Evolutionary conservation across 2,329 filamentous ascomycete species (phyloP), one percentile per base, ranked within the genome.

Genomic region (Verticillium alfalfae): DNA sequence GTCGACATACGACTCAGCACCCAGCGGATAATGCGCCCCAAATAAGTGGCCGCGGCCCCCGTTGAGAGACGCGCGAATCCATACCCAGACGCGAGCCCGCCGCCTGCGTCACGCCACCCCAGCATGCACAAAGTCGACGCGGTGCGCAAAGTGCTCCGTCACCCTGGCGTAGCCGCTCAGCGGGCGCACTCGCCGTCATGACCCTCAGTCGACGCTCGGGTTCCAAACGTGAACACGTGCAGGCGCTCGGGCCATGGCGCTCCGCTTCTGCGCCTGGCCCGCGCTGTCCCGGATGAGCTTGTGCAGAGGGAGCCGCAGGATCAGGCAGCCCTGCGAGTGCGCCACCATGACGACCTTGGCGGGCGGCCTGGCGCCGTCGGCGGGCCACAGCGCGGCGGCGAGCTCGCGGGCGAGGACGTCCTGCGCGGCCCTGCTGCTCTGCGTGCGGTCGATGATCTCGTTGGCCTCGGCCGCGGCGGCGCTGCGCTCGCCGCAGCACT

Each of bases 61-160:
- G 8, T 38, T 22, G n/a, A n/a, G n/a, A n/a, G n/a, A n/a, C n/a
- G n/a, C n/a, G n/a, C n/a, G n/a, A n/a, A n/a, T n/a, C n/a, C n/a
- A n/a, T 58, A 58, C 56, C 56, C 56, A 9, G 56, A 41, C 9
- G 13, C 56, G 0, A 37, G 10, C 15, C 56, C 26, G 10, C 37
- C 15, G 16, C 6, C 39, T 63, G 56, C 57, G 31, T 39, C 10
- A 55, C 49, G 26, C 61, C 61, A 60, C 5, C 62, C 62, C 31
- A 63, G 58, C 54, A 57, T 63, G 37, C n/a, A 63, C 62, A 45
- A 60, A 63, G 36, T 63, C 62, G 1, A 26, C 41, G 54, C 55
- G 15, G 52, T 61, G 60, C 26, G 62, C 62, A 55, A 55, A 63
- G 52, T 63, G 62, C 62, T 63, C 62, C 22, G 62, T 63, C 13